Evolutionary conservation across 257 asterid species (phyloP), one percentile per base, ranked within the genome.

Genomic region (Lithospermum erythrorhizon): DNA sequence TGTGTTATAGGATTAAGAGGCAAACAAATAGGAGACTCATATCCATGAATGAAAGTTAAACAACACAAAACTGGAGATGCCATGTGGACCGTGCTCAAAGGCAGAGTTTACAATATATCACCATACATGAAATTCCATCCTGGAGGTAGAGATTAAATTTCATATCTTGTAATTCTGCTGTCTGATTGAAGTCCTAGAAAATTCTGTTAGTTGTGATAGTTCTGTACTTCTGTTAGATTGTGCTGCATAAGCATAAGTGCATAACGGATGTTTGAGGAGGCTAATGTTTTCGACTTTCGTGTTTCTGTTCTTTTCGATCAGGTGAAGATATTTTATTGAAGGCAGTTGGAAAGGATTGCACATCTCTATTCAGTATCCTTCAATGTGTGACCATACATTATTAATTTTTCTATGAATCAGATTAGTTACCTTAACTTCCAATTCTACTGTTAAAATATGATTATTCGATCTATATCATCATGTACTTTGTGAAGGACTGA

Each of bases 71-170:
- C 80, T 58, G 96, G 70, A 73, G 95, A 72, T 61, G 74, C 88
- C 65, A 84, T 91, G 98, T 91, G 98, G 98, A 91, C 98, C 61
- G 95, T 86, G 73, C 87, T 91, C 17, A 88, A 88, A 83, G 95
- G 98, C 2, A 90, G 81, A 56, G 96, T 91, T 58, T 91, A 91
- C 81, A 88, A 91, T 72, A 73, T 91, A 68, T 59, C 91, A 49
- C 95, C 98, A 27, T 91, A 88, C 72, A 83, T 88, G 94, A 91
- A 88, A 74, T 91, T 91, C 73, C 98, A 91, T 69, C 98, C 98
- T 35, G 98, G 98, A 83, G 98, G 98, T 90, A 78, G 30, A 57
- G 27, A 57, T 66, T 21, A 53, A 56, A 18, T 47, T 59, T 53
- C 45, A 35, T 35, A 35, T 35, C 2, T 35, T 9, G 45, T 35